Base-by-base conservation (phyloP, 2,329 filamentous ascomycete genomes). In the Diplodia seriata region DNA sequence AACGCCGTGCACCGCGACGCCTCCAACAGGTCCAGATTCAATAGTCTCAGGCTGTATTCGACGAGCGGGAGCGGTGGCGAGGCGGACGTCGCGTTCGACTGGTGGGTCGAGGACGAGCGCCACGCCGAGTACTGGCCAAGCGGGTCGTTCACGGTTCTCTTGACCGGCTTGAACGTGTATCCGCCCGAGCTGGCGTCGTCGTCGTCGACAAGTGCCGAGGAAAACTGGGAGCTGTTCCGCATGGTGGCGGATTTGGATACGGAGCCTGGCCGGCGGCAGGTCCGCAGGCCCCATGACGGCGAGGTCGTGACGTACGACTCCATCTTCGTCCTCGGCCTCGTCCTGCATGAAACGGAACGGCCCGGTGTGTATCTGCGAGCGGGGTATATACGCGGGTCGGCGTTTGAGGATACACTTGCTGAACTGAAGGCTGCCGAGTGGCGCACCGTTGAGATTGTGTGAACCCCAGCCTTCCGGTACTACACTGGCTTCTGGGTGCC, bases 381-480 rank as follows among this genome's bases (percentile, higher is more conserved):
- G 15, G 53, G 53, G 2, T 55, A n/a, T 20, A 11, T 55, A 4
- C 15, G 31, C 1, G 53, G 29, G 14, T 36, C 53, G 8, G 53
- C 31, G 15, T 36, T 55, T 31, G 29, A 36, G 12, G 53, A 36
- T 36, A 36, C 53, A 18, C 53, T 55, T 8, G 5, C 31, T 0
- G 53, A 55, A 33, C 29, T 55, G 18, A 55, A 26, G 6, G 31
- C 36, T 7, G 53, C 53, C 0, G 18, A 55, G 3, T 55, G 20
- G n/a, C 14, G 29, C 15, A 55, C 53, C 76, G 78, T 4, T 74
- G 20, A n/a, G 18, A 36, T 55, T 38, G 6, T 38, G 8, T 55
- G 12, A 54, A 8, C 31, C 31, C 31, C 23, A 2, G 23, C 23
- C 23, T 2, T 23, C 23, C 23, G 23, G 23, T 23, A 2, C 23